Base-by-base conservation (phyloP, 2,329 filamentous ascomycete species). In the Ramularia endophylla region DNA sequence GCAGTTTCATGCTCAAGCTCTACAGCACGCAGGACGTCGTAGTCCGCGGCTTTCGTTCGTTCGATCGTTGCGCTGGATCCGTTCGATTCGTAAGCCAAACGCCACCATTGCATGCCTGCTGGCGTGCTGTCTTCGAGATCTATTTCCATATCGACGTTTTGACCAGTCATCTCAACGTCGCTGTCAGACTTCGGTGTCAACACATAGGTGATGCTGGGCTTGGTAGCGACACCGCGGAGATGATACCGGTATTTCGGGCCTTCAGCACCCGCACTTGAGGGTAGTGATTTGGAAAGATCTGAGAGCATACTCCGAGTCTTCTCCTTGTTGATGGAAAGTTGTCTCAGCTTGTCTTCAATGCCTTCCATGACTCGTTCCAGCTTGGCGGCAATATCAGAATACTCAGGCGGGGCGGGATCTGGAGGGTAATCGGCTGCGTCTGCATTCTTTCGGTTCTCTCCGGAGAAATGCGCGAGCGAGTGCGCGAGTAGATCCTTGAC, bases 141-240 rank as follows among this genome's bases (percentile, higher is more conserved):
- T 6, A 32, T 27, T 3, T 31, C 25, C 13, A 34, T 32, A 32
- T 22, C 30, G 25, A 32, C 41, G 16, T 30, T 22, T 20, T 34
- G 32, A 9, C 11, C 12, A 11, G 32, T 30, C 40, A 30, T 30
- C 13, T 38, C 28, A 17, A 35, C 27, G 27, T 35, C 28, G 5
- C 17, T 34, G 12, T 25, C 33, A 5, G 30, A 31, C 20, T 33
- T 36, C 15, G 31, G 30, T 5, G 41, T 27, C 12, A 77, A 65
- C 12, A 81, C 59, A 51, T 80, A 81, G 25, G 72, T 75, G 18
- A 78, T 68, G 51, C 75, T 71, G 1, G 74, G 68, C 36, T 73
- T 68, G 3, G 77, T 80, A 27, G 74, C 74, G 4, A 81, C 72
- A 19, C 78, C 78, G 32, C 72, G 70, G 16, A 81, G 66, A 1